Evolutionary conservation across 192 early-diverging fungal genomes (phyloP), one percentile per base, ranked within the genome.

Genomic region (Mortierella hygrophila): DNA sequence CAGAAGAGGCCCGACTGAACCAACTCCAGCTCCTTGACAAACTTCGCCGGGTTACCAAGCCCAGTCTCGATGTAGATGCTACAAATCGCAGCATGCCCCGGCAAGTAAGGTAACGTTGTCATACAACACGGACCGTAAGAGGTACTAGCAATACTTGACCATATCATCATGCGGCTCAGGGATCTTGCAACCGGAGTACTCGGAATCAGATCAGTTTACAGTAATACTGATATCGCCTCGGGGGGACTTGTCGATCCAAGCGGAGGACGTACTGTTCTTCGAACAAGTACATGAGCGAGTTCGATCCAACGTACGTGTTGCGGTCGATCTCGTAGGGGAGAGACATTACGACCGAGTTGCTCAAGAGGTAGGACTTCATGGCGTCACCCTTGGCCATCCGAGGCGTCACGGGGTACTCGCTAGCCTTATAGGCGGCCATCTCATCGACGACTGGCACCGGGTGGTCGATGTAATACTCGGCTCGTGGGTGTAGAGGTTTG

Each of bases 321-420:
- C 72, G 72, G 5, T 47, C 72, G 5, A 74, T 74, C 72, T 74
- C 72, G 29, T 74, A 74, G 26, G 72, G 47, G 9, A 74, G 72
- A 9, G 72, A 74, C 72, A 74, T 74, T 13, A 74, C 15, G 46
- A 54, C 72, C 47, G 46, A 54, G 26, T 35, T 4, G 10, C 9
- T 74, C 29, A 74, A 16, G 40, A 74, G 72, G 26, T 74, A 74
- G 6, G 72, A 4, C 46, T 74, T 74, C 72, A 46, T 74, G 72
- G 72, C 72, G 8, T 74, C 72, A 26, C 47, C 72, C n/a, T 74
- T 74, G 72, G 72, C 54, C 72, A 74, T 74, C n/a, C 72, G 41
- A 7, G 72, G 72, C 29, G 72, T 74, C 21, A 74, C 29, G 2
- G 41, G 54, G 72, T 49, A 74, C 4, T 52, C 46, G 6, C 72